Evolutionary conservation across 2,329 filamentous ascomycete species (phyloP), one percentile per base, ranked within the genome.

Genomic region (Parastagonospora nodorum): DNA sequence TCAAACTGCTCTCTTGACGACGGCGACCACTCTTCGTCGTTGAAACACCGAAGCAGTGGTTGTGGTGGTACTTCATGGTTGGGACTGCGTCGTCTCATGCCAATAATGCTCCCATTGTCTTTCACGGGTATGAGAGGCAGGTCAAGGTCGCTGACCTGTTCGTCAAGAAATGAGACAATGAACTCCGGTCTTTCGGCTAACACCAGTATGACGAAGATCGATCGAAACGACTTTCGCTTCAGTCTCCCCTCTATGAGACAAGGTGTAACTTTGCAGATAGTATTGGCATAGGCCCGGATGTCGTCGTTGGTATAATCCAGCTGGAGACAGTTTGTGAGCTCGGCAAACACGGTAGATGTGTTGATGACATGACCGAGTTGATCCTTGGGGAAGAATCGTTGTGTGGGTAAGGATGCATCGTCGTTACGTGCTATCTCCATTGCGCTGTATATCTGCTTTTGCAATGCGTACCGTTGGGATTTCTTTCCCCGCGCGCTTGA

Each of bases 161-260:
- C 57, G 5, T 41, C 32, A 2, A 60, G 16, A 16, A 60, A 57
- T 3, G 15, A 9, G 2, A 10, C 9, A n/a, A 62, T 50, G 1
- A 40, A 50, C 10, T 41, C n/a, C 5, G 47, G n/a, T 8, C n/a
- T 19, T 8, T 57, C 52, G 1, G 45, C 30, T 4, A 60, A 14
- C 1, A 57, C 59, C 0, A 62, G 33, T 1, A 60, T 11, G 29
- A 52, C 49, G 43, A 60, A 62, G 7, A 57, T 53, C 11, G 58
- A 52, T 2, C 44, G 46, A 35, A 53, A 60, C 6, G 54, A 51
- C 14, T 44, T 54, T 24, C 51, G 42, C 31, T 48, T 48, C 12
- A 8, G 9, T n/a, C 41, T 55, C 2, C 50, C 43, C 11, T 24
- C 24, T 1, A 33, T 43, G 1, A 19, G 4, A 10, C 38, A 30